phyloP scores from a whole-genome alignment of 345 rosid species.

The Eucalyptus albens region DNA sequence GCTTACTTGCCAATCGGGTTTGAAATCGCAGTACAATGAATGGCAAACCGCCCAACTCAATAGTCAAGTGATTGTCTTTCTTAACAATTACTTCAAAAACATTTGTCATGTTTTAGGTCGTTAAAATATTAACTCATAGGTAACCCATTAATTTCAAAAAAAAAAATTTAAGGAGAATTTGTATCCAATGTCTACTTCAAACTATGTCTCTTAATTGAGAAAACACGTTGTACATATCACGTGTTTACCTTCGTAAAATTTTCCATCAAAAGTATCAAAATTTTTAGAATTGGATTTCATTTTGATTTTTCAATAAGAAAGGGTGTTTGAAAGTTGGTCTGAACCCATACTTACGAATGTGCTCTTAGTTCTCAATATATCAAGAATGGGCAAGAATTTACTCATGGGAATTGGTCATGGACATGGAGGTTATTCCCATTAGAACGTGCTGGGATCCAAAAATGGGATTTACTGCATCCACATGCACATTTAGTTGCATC shows the following conservation, averaged over 20 bases:
- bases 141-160: not conserved
- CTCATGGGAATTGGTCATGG: not conserved
- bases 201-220: not conserved
- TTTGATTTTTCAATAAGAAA: not conserved
- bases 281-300: not conserved
- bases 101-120: not conserved
- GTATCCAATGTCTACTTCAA: not conserved
- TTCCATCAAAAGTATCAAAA: too few relatives aligned
- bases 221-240: accelerated
- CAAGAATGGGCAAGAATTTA: not conserved
- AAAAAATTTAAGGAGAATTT: not conserved
- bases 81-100: not conserved
- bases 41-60: too few relatives aligned
- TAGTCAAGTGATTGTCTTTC: not conserved
- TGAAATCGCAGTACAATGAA: not conserved
- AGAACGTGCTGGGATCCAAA: not conserved
- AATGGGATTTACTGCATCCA: not conserved
- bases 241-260: not conserved
- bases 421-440: not conserved
- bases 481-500: not conserved
- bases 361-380: not conserved
- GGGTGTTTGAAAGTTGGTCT: not conserved
- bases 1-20: not conserved
- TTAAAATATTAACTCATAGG: not conserved
- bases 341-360: not conserved